Evolutionary conservation across 2,329 filamentous ascomycete genomes (phyloP).

Genomic region (Trichoderma polysporum): DNA sequence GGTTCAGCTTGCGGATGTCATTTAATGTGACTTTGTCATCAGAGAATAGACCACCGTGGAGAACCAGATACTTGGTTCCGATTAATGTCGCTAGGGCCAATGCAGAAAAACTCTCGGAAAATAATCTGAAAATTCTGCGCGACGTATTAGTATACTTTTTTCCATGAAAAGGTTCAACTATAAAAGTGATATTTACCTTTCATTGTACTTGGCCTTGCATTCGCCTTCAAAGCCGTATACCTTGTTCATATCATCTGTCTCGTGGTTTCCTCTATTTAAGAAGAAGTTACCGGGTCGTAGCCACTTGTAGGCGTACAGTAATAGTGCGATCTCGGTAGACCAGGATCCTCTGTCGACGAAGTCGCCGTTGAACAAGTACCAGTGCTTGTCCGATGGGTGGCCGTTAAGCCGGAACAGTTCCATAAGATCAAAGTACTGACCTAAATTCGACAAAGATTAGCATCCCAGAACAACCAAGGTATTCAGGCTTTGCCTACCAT

Average conservation of each 20-base stretch:
- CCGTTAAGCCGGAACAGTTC: constrained; percentile 94
- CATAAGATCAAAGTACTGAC: constrained; percentile 96
- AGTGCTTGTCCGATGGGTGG: constrained; percentile 78
- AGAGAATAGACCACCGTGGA: constrained; percentile 94
- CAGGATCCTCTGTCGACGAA: constrained; percentile 97
- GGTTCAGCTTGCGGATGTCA: constrained; percentile 88
- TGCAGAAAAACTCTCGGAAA: constrained; percentile 96
- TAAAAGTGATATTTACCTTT: constrained; percentile 49
- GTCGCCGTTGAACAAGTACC: constrained; percentile 97
- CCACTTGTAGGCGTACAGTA: constrained; percentile 97
- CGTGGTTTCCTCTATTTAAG: constrained; percentile 96
- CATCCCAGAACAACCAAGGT: background rate
- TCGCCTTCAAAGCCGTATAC: constrained; percentile 98
- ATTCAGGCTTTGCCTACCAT: constrained; percentile 58
- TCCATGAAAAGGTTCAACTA: background rate
- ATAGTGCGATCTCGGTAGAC: constrained; percentile 93
- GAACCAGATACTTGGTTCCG: constrained; percentile 83
- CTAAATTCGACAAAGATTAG: constrained; percentile 42
- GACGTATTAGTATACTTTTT: constrained; percentile 15
- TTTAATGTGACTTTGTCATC: constrained; percentile 90
- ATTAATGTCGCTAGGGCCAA: constrained; percentile 89
- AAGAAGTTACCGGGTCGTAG: constrained; percentile 84
- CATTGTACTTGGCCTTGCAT: constrained; percentile 97
- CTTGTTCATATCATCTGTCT: constrained; percentile 99
- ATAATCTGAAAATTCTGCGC: constrained; percentile 81